Conservation (phyloP, 1,139 yeast genomes). For the Saccharomyces hybrid region DNA sequence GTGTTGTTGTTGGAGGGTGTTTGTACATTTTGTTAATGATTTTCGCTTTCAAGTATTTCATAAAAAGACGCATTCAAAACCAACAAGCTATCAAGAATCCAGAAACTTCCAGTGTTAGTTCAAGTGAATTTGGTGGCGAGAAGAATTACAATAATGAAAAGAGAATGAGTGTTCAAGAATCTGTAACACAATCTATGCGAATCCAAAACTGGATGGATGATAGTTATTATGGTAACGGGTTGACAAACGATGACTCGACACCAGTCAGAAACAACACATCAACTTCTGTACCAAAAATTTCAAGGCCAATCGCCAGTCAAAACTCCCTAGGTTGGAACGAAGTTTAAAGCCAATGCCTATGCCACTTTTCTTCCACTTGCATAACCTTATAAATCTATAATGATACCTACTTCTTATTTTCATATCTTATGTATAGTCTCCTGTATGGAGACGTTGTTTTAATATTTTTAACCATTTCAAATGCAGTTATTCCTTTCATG, state of each 20-base stretch:
- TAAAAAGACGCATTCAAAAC: conserved; percentile 27
- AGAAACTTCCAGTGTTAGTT: conserved; percentile 22
- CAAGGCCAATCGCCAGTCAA: conserved; percentile 43
- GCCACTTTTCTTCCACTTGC: neutral
- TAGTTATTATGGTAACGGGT: conserved; percentile 15
- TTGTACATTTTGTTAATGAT: conserved; percentile 49
- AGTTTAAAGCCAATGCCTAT: conserved; percentile 10
- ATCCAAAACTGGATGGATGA: conserved; percentile 29
- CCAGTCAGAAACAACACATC: conserved; percentile 10
- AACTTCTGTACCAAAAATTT: conserved; percentile 30
- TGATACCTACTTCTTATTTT: neutral
- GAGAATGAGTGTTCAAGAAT: conserved; percentile 8
- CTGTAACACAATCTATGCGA: conserved; percentile 23
- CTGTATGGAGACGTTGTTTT: neutral
- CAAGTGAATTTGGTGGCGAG: conserved; percentile 29
- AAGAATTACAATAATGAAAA: conserved; percentile 17
- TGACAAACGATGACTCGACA: conserved; percentile 11
- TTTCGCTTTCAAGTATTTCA: conserved; percentile 34
- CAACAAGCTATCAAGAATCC: conserved; percentile 8
- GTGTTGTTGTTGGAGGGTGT: conserved; percentile 61
- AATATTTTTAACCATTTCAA: neutral
- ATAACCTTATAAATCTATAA: neutral
- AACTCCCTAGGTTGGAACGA: conserved; percentile 44
- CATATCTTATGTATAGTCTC: neutral
- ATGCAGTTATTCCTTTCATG: neutral